Conservation (phyloP, 2,329 filamentous ascomycete genomes). For the Hirsutella minnesotensis region DNA sequence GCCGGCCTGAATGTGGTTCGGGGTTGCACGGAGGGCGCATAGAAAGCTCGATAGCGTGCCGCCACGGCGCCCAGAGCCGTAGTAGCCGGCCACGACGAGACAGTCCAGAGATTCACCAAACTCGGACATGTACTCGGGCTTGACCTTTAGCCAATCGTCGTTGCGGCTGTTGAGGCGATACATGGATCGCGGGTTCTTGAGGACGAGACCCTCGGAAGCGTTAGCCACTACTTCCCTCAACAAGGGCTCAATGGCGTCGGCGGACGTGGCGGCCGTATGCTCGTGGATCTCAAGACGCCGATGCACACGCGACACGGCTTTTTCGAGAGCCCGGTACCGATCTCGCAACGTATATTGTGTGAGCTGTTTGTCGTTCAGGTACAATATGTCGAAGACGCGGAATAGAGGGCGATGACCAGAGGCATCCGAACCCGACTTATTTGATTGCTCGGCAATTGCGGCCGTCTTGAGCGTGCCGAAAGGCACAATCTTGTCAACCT, state of each 20-base stretch:
- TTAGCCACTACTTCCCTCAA: constrained; percentile 77
- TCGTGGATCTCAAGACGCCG: constrained; percentile 75
- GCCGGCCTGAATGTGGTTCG: constrained; percentile 49
- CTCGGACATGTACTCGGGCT: constrained; percentile 95
- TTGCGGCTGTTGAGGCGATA: constrained; percentile 85
- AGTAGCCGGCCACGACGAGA: constrained; percentile 84
- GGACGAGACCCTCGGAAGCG: constrained; percentile 76
- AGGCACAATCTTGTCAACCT: constrained; percentile 68
- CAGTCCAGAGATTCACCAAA: constrained; percentile 91
- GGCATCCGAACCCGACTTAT: constrained; percentile 40
- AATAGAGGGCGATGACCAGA: constrained; percentile 55
- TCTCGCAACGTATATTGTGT: constrained; percentile 77
- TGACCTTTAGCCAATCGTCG: constrained; percentile 97
- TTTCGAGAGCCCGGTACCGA: constrained; percentile 61
- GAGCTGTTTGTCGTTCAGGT: constrained; percentile 69
- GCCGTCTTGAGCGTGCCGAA: constrained; percentile 94
- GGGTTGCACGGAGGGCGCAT: constrained; percentile 72
- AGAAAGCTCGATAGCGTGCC: constrained; percentile 76
- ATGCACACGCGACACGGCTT: constrained; percentile 56
- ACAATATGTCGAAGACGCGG: constrained; percentile 82
- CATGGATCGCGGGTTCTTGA: constrained; percentile 83
- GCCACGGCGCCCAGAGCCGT: constrained; percentile 74
- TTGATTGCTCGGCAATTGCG: constrained; percentile 63
- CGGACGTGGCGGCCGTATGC: constrained; percentile 52
- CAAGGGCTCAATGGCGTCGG: constrained; percentile 64